A percentile compares a stretch with the other conserved stretches of the same genome.
phyloP scores from a whole-genome alignment of 306 rosid species.

The Echinosophora koreensis region DNA sequence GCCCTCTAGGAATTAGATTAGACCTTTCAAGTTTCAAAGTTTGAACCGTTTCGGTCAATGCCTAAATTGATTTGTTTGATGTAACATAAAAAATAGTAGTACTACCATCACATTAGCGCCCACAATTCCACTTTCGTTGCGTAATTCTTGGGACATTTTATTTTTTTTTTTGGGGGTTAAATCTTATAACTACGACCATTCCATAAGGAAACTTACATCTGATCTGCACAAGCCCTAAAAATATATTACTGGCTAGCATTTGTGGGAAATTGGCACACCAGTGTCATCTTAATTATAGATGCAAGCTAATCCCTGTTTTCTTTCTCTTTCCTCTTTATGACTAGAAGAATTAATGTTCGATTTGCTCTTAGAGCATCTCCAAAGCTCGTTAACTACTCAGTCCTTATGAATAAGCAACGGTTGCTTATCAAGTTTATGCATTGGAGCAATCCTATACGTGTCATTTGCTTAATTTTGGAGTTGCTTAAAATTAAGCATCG shows the following conservation, averaged over 20 bases:
- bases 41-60: constrained; percentile 39
- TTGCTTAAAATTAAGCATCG: too few species aligned
- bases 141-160: neutral
- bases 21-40: constrained; percentile 41
- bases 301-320: neutral
- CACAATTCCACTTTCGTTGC: constrained; percentile 27
- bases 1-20: constrained; percentile 43
- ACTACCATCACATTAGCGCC: neutral
- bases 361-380: too few species aligned
- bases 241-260: neutral
- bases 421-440: too few species aligned
- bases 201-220: neutral
- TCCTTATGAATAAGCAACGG: too few species aligned
- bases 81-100: constrained; percentile 1
- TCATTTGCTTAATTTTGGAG: too few species aligned
- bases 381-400: too few species aligned
- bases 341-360: too few species aligned
- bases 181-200: neutral
- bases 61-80: constrained; percentile 23
- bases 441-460: too few species aligned
- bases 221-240: neutral
- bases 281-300: neutral
- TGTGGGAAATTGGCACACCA: neutral
- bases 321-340: neutral
- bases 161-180: neutral